Conservation (phyloP, 2,329 filamentous ascomycete genomes). For the Diplodia seriata region DNA sequence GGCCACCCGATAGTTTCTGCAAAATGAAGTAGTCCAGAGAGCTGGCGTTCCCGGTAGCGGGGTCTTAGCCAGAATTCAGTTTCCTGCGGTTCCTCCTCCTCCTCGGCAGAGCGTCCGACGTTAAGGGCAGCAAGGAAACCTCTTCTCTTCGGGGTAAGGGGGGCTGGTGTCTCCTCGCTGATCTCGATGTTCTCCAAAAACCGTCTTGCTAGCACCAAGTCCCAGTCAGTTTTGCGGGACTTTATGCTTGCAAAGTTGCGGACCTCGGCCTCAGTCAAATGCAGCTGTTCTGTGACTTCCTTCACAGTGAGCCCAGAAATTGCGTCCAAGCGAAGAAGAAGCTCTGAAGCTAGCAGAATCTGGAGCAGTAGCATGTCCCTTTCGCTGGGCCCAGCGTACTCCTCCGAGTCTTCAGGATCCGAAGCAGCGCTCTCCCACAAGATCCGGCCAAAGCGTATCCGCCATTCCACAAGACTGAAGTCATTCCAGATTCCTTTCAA, state of each 20-base stretch:
- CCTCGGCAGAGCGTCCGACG: constrained; percentile 37
- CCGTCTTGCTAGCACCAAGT: constrained; percentile 60
- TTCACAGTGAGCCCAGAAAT: constrained; percentile 44
- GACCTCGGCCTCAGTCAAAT: constrained; percentile 53
- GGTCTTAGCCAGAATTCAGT: constrained; percentile 37
- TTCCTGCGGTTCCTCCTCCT: constrained; percentile 22
- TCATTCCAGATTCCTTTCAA: constrained; percentile 75
- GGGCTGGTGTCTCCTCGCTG: constrained; percentile 38
- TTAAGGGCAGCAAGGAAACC: constrained; percentile 43
- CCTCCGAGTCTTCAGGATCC: constrained; percentile 30
- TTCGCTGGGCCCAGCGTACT: constrained; percentile 47
- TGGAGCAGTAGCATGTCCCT: constrained; percentile 63
- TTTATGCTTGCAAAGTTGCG: constrained; percentile 55
- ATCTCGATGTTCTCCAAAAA: constrained; percentile 61
- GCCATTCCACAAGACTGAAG: constrained; percentile 76
- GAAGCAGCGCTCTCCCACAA: constrained; percentile 63
- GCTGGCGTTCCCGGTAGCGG: constrained; percentile 49
- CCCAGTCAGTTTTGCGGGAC: constrained; percentile 63
- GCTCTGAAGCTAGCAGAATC: constrained; percentile 61
- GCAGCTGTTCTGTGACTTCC: constrained; percentile 48
- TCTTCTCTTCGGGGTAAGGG: constrained; percentile 38
- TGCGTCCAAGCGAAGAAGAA: constrained; percentile 62
- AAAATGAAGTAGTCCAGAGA: constrained; percentile 60
- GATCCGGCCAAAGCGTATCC: constrained; percentile 74
- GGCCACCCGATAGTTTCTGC: constrained; percentile 60